Evolutionary conservation across 768 basidiomycete genomes (phyloP), one percentile per base, ranked within the genome.

Genomic region (Podaxis carcinomalis): DNA sequence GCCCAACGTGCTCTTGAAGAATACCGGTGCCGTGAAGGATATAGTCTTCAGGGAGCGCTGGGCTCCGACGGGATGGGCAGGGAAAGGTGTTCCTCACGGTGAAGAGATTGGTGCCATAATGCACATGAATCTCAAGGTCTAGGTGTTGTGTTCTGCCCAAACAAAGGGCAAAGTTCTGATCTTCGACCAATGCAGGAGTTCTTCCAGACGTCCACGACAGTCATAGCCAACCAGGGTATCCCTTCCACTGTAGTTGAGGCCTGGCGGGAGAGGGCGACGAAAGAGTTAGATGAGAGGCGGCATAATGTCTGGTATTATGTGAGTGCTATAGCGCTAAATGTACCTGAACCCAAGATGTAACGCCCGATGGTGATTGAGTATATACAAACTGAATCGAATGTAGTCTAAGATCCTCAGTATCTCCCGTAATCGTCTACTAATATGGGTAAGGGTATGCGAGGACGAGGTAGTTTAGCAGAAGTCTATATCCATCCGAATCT

Each of bases 281-380:
- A 63, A 27, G 62, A 63, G 28, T n/a, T 67, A 44, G 50, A 62
- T 19, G 28, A 56, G 36, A 36, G 44, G 46, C 57, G 51, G 13
- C 46, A 49, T 32, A 58, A 56, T 11, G 10, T 49, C 13, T 56
- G 53, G 51, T 28, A 57, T 56, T 62, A 47, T 62, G 59, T 54
- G 21, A 21, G 35, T 51, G 63, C 59, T 21, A 51, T 36, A 16
- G 63, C 47, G 16, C 7, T 21, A 23, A 42, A 60, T 25, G 5
- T 10, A 23, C 28, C 62, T 62, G 7, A 66, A 19, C 21, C 53
- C 11, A 40, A 49, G 21, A 25, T 50, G 37, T 56, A 56, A 19
- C 28, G 16, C 27, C 46, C 25, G 2, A 35, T 35, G 44, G 23
- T 27, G 16, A n/a, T n/a, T 21, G 10, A 37, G 21, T 51, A 3